A percentile compares a stretch with the other conserved stretches of the same genome.
Conservation (phyloP, 140 eudicot genomes). For the Anethum foeniculum region DNA sequence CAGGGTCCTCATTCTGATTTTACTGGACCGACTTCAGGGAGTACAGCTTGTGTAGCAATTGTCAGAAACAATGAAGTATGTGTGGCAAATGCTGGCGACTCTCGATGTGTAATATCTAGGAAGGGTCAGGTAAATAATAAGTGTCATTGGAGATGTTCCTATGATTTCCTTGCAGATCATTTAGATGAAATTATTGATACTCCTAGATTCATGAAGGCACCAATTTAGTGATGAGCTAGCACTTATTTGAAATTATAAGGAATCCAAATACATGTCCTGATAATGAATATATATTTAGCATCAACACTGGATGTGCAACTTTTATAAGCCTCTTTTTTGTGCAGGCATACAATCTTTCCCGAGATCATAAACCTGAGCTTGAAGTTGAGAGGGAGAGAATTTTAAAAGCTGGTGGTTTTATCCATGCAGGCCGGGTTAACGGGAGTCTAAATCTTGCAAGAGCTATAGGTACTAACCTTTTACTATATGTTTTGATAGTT, state of each 20-base stretch:
- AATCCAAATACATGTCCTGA: neutral
- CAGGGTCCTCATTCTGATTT: conserved; percentile 99
- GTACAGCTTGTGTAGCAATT: conserved; percentile 92
- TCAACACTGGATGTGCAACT: neutral
- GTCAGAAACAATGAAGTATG: conserved; percentile 63
- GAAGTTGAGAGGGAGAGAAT: conserved; percentile 89
- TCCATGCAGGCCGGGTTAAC: conserved; percentile 89
- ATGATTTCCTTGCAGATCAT: conserved; percentile 4
- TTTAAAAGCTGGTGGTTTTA: conserved; percentile 88
- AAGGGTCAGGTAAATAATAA: conserved; percentile 75
- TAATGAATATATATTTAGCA: neutral
- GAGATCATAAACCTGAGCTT: conserved; percentile 89
- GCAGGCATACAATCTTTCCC: conserved; percentile 87
- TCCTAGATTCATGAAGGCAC: neutral
- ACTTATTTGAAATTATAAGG: neutral
- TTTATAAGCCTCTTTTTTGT: conserved; percentile 13
- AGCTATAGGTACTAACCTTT: conserved; percentile 60
- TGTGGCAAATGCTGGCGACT: conserved; percentile 97
- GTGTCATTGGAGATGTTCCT: neutral
- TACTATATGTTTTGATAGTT: neutral
- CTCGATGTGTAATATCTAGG: conserved; percentile 92
- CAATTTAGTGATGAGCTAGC: neutral
- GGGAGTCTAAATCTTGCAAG: conserved; percentile 91
- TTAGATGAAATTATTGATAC: neutral
- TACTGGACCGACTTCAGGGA: conserved; percentile 94